A percentile compares a stretch with the other conserved stretches of the same genome.
Conservation (phyloP, 768 basidiomycete genomes). For the Cyathus striatus region DNA sequence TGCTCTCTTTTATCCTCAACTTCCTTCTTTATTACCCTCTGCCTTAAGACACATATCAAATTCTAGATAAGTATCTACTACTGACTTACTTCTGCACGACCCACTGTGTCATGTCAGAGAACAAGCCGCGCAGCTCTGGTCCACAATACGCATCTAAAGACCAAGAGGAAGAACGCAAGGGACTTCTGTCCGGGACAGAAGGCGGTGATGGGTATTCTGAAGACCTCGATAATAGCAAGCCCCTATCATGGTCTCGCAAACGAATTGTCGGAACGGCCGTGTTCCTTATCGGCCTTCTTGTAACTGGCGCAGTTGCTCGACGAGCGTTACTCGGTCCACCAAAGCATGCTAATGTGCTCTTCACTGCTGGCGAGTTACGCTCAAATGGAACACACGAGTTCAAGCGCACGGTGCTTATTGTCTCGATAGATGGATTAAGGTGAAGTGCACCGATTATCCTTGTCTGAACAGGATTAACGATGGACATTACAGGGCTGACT, state of each 20-base stretch:
- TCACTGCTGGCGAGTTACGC: conserved; percentile 36
- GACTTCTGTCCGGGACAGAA: conserved; percentile 26
- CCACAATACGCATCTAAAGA: not conserved
- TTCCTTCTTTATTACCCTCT: too few relatives aligned
- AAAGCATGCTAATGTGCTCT: conserved; percentile 14
- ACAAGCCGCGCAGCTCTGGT: too few relatives aligned
- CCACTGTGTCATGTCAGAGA: too few relatives aligned
- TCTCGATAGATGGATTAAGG: conserved; percentile 87
- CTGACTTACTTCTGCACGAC: too few relatives aligned
- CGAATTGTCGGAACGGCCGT: conserved; percentile 32
- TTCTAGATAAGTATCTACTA: too few relatives aligned
- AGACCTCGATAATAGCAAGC: conserved; percentile 14
- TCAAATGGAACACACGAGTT: conserved; percentile 85
- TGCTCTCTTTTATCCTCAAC: too few relatives aligned
- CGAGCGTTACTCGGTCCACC: conserved; percentile 23
- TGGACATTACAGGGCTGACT: conserved; percentile 59
- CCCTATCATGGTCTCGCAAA: conserved; percentile 28
- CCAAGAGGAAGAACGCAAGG: conserved; percentile 30
- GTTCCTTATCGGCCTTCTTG: conserved; percentile 34
- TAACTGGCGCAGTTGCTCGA: conserved; percentile 37
- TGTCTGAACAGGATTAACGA: not conserved
- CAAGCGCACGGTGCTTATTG: conserved; percentile 74
- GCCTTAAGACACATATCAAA: too few relatives aligned
- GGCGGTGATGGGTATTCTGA: conserved; percentile 18
- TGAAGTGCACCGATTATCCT: conserved; percentile 29